Conservation (phyloP, 2,329 filamentous ascomycete species). For the Aspergillus sp. region DNA sequence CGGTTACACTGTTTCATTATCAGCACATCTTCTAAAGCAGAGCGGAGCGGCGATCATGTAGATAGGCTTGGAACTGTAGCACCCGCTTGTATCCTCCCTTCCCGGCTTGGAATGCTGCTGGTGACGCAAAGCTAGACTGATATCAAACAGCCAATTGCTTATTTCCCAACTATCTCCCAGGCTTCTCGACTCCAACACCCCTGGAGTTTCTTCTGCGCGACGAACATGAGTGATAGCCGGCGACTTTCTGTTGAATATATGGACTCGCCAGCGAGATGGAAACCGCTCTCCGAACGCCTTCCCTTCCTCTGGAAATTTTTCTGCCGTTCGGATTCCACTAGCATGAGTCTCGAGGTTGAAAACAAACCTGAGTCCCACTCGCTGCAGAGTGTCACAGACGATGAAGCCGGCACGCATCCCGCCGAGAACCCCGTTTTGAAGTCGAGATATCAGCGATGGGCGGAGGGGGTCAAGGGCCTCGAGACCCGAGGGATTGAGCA, state of each 20-base stretch:
- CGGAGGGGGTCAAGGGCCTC: slow-evolving; percentile 29
- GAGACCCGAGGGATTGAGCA: slow-evolving; percentile 35
- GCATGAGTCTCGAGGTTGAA: slow-evolving; percentile 30
- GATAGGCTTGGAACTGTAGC: not conserved
- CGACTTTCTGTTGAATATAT: slow-evolving; percentile 4
- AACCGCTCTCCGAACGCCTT: not conserved
- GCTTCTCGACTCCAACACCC: not conserved
- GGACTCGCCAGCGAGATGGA: not conserved
- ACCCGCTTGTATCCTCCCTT: not conserved
- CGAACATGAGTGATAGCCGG: not conserved
- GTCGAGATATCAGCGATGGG: slow-evolving; percentile 30
- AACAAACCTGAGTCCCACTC: slow-evolving; percentile 31
- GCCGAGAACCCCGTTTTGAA: slow-evolving; percentile 13
- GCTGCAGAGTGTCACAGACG: slow-evolving; percentile 29
- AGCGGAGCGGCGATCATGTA: not conserved
- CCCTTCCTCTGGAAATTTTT: not conserved
- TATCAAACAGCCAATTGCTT: not conserved
- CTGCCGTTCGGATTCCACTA: slow-evolving; percentile 1
- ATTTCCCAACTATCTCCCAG: not conserved
- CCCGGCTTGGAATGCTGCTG: not conserved
- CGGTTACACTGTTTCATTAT: not conserved
- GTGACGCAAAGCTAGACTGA: not conserved
- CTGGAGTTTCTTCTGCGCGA: not conserved
- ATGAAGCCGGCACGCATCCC: slow-evolving; percentile 25
- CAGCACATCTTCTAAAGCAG: not conserved